Evolutionary conservation across 2,329 filamentous ascomycete genomes (phyloP).

Genomic region (Fusarium fujikuroi): DNA sequence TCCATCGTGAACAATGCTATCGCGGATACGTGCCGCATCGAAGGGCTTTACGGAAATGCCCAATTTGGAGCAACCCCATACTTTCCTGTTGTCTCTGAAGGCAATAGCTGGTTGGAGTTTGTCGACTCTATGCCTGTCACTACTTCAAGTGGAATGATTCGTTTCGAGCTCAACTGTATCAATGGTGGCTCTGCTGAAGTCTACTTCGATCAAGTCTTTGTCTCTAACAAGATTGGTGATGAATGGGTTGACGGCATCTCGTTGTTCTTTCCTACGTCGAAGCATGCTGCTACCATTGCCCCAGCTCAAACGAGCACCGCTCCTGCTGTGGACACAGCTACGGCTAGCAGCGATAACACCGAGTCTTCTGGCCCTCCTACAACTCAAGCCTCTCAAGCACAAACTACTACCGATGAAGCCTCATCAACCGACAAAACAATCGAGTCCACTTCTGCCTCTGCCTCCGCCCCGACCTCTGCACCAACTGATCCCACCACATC

Average conservation of each 20-base stretch:
- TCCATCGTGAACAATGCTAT: conserved; percentile 22
- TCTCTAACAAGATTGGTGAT: conserved; percentile 34
- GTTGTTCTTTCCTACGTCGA: conserved; percentile 24
- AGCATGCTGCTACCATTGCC: conserved; percentile 11
- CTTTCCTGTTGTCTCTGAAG: conserved; percentile 24
- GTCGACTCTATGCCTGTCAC: conserved; percentile 25
- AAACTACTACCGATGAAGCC: background rate
- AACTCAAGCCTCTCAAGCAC: background rate
- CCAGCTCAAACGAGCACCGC: conserved; percentile 16
- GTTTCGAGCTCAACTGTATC: conserved; percentile 33
- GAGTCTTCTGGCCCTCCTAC: background rate
- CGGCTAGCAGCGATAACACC: background rate
- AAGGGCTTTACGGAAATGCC: conserved; percentile 31
- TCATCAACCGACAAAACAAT: background rate
- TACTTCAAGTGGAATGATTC: conserved; percentile 29
- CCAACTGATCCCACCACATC: background rate
- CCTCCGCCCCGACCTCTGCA: background rate
- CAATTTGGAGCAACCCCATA: conserved; percentile 31
- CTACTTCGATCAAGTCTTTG: conserved; percentile 41
- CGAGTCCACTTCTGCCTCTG: background rate
- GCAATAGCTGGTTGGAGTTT: conserved; percentile 20
- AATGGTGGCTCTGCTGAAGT: conserved; percentile 33
- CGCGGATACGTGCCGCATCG: conserved; percentile 31
- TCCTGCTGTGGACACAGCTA: background rate
- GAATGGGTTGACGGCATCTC: conserved; percentile 33